Conservation (phyloP, 2,329 filamentous ascomycete genomes). For the Ambrosiella beaveri region DNA sequence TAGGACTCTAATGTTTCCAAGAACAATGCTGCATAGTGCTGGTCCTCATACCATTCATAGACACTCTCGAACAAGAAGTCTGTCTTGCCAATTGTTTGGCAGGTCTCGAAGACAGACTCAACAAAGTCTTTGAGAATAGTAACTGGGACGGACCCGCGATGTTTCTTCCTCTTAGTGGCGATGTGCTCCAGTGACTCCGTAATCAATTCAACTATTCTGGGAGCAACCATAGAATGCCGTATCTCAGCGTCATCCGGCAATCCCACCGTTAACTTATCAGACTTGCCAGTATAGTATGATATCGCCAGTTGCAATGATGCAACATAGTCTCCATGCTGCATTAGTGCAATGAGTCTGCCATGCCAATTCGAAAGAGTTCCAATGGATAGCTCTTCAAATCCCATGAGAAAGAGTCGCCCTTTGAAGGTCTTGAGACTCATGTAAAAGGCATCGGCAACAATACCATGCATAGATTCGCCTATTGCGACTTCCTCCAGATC, state of each 20-base stretch:
- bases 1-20: constrained; percentile 78
- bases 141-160: not conserved
- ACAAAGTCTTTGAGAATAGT: constrained; percentile 40
- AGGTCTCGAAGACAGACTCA: constrained; percentile 68
- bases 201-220: constrained; percentile 87
- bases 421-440: constrained; percentile 98
- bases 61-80: constrained; percentile 85
- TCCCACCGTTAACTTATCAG: constrained; percentile 88
- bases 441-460: constrained; percentile 91
- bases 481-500: constrained; percentile 43
- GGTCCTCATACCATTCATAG: constrained; percentile 71
- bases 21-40: constrained; percentile 42
- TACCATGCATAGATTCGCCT: constrained; percentile 79
- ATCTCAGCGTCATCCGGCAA: constrained; percentile 65
- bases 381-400: constrained; percentile 85
- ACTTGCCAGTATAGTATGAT: constrained; percentile 75
- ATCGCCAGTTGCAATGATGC: constrained; percentile 80
- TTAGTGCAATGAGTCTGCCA: constrained; percentile 76
- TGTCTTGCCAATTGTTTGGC: constrained; percentile 55
- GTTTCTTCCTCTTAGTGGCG: constrained; percentile 5
- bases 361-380: constrained; percentile 95
- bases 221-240: constrained; percentile 66
- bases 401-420: constrained; percentile 75
- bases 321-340: constrained; percentile 95
- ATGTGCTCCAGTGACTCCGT: constrained; percentile 72